Evolutionary conservation across 495 filamentous ascomycete species (phyloP).

Genomic region (Annulohypoxylon maeteangense): DNA sequence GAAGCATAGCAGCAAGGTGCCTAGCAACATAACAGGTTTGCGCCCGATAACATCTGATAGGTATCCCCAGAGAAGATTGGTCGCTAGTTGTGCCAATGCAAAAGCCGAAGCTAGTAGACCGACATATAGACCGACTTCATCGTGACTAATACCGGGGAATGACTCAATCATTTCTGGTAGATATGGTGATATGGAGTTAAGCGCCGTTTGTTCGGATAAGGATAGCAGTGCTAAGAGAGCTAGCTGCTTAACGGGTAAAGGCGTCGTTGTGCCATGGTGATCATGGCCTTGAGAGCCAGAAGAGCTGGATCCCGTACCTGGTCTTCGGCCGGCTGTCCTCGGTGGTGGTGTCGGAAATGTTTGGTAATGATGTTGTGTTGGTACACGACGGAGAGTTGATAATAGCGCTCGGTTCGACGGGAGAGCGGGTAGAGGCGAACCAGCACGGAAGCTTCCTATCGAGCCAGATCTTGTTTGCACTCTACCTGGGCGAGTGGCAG

Average conservation of each 20-base stretch:
- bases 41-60: slow-evolving; percentile 88
- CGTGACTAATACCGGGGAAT: slow-evolving; percentile 80
- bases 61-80: slow-evolving; percentile 95
- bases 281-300: slow-evolving; percentile 49
- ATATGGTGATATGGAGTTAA: slow-evolving; percentile 97
- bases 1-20: slow-evolving; percentile 79
- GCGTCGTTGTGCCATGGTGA: slow-evolving; percentile 61
- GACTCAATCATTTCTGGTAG: slow-evolving; percentile 88
- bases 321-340: slow-evolving; percentile 64
- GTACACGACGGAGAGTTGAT: slow-evolving; percentile 62
- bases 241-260: slow-evolving; percentile 85
- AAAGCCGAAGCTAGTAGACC: slow-evolving; percentile 90
- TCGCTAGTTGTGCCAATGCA: slow-evolving; percentile 88
- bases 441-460: slow-evolving; percentile 61
- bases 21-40: slow-evolving; percentile 90
- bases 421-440: slow-evolving; percentile 54
- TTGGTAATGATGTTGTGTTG: slow-evolving; percentile 77
- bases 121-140: slow-evolving; percentile 85
- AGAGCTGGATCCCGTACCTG: slow-evolving; percentile 42
- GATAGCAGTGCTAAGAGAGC: slow-evolving; percentile 86
- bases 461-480: slow-evolving; percentile 40
- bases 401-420: slow-evolving; percentile 35
- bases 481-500: slow-evolving; percentile 37
- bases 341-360: slow-evolving; percentile 94
- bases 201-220: slow-evolving; percentile 91